Evolutionary conservation across 257 asterid genomes (phyloP).

Genomic region (Oldenlandia corymbosa): DNA sequence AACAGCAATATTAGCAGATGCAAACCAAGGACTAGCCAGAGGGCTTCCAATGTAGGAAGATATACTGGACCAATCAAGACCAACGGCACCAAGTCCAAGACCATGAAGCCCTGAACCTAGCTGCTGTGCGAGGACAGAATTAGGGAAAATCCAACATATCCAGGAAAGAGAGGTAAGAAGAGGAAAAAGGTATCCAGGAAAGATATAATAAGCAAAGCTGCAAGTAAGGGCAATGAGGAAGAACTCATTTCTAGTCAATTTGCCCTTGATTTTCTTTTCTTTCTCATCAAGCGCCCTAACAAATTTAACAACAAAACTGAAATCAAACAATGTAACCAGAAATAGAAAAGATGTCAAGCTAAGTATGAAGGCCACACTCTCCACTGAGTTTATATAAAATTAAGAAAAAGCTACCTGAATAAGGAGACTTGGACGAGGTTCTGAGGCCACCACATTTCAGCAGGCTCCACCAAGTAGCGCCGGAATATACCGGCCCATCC

Average conservation of each 20-base stretch:
- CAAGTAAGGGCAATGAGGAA: conserved; percentile 77
- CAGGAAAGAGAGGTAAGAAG: conserved; percentile 78
- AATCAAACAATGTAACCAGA: not conserved
- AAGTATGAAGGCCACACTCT: too few species aligned
- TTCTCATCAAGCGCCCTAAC: conserved; percentile 89
- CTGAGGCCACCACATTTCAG: conserved; percentile 99
- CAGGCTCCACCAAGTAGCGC: conserved; percentile 83
- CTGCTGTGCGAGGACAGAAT: conserved; percentile 75
- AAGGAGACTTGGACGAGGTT: conserved; percentile 91
- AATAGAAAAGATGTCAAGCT: not conserved
- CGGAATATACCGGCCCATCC: conserved; percentile 88
- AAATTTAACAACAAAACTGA: not conserved
- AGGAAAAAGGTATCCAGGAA: conserved; percentile 89
- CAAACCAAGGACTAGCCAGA: conserved; percentile 98
- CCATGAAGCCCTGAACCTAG: conserved; percentile 95
- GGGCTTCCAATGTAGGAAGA: conserved; percentile 96
- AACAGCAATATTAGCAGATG: conserved; percentile 82
- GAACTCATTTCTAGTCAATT: conserved; percentile 72
- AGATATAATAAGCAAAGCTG: conserved; percentile 83
- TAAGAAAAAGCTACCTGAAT: conserved; percentile 54
- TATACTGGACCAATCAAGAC: conserved; percentile 94
- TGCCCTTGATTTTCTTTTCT: conserved; percentile 64
- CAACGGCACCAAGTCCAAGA: conserved; percentile 81
- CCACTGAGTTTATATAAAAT: not conserved
- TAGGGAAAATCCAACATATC: conserved; percentile 84